Conservation (phyloP, 2,329 filamentous ascomycete species). For the Penicillium concentricum region DNA sequence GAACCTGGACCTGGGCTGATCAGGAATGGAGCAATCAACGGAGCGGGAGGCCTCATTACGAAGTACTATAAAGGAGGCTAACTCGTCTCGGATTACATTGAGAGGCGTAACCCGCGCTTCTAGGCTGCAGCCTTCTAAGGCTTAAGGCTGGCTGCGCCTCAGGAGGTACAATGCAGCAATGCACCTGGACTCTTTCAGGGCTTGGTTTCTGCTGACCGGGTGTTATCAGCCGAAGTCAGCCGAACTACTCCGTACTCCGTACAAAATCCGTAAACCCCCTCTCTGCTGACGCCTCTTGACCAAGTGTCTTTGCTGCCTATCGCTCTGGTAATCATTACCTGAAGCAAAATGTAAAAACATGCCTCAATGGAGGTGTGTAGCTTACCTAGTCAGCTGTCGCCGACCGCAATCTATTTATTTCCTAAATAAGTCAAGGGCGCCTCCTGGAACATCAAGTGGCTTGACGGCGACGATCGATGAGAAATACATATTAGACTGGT, state of each 20-base stretch:
- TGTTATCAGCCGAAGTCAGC: background rate
- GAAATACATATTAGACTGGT: constrained; percentile 9
- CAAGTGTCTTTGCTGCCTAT: constrained; percentile 1
- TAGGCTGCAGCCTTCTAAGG: constrained; percentile 35
- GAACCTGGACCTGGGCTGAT: background rate
- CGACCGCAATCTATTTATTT: background rate
- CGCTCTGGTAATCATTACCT: constrained; percentile 8
- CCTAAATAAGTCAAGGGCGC: background rate
- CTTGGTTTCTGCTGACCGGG: background rate
- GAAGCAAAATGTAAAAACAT: constrained; percentile 8
- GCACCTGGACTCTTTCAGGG: background rate
- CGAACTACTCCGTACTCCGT: background rate
- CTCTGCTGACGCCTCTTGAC: background rate
- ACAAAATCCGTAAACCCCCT: background rate
- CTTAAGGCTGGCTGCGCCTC: constrained; percentile 36
- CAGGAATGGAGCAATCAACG: background rate
- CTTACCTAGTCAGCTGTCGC: background rate
- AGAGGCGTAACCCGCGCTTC: constrained; percentile 7
- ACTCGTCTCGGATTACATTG: background rate
- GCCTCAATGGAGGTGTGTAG: background rate
- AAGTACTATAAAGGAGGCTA: background rate
- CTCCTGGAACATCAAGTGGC: constrained; percentile 1
- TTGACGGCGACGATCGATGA: constrained; percentile 13
- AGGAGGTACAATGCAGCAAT: background rate
- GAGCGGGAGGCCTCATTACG: background rate